These are phyloP conservation scores for Diutina mesorugosa DNA, from an alignment of 1,139 yeast species.

Conservation along the genomic window DNA sequence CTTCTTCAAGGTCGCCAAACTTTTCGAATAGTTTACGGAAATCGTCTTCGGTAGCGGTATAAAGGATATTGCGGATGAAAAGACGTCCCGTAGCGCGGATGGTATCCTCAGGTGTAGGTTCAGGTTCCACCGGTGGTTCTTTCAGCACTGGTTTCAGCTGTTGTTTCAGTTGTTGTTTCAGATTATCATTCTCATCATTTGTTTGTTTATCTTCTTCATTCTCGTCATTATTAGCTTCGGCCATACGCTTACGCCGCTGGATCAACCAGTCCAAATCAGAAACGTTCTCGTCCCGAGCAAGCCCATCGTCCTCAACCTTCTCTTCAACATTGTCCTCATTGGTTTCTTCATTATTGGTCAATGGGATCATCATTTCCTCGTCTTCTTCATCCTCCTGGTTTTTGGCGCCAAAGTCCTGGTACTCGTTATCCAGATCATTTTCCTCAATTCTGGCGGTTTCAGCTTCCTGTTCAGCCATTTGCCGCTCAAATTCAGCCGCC, in stretches of 20 bases:
- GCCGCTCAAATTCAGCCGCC: constrained; percentile 25
- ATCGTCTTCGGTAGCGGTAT: constrained; percentile 71
- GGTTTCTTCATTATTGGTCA: neutral
- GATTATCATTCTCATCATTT: neutral
- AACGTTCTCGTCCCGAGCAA: constrained; percentile 38
- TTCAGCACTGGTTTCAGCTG: constrained; percentile 6
- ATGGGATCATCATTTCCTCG: constrained; percentile 9
- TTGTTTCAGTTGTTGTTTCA: neutral
- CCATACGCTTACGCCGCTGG: constrained; percentile 62
- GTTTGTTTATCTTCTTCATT: neutral
- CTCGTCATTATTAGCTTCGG: constrained; percentile 25
- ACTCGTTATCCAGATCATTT: constrained; percentile 55
- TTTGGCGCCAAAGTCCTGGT: constrained; percentile 31
- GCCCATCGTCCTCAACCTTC: constrained; percentile 4
- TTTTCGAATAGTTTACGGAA: constrained; percentile 42
- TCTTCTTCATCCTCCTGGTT: constrained; percentile 9
- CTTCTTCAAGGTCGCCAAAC: constrained; percentile 59
- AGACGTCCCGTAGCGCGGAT: constrained; percentile 68
- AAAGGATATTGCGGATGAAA: constrained; percentile 77
- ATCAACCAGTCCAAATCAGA: constrained; percentile 87
- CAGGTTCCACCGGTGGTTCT: constrained; percentile 6
- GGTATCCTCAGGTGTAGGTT: constrained; percentile 17
- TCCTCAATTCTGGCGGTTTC: constrained; percentile 23
- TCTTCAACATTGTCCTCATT: constrained; percentile 5
- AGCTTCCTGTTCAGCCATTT: constrained; percentile 15